phyloP scores from a whole-genome alignment of 2,329 filamentous ascomycete species.

The Kalmusia sp. region DNA sequence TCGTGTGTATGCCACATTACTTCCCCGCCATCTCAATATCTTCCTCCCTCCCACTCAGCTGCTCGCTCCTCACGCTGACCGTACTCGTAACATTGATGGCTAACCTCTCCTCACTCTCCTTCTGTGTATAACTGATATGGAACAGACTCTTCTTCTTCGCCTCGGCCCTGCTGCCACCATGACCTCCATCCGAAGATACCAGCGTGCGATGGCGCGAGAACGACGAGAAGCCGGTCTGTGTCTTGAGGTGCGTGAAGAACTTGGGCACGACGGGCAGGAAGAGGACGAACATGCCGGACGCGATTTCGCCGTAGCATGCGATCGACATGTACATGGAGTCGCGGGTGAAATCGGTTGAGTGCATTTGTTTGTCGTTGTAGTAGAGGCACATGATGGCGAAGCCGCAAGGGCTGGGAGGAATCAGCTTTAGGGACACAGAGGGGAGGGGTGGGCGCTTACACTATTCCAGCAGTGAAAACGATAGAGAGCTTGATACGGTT shows the following conservation, averaged over 20 bases:
- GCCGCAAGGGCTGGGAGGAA: slow-evolving; percentile 14
- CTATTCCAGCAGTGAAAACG: slow-evolving; percentile 21
- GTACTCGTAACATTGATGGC: slow-evolving; percentile 1
- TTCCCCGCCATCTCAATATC: not conserved
- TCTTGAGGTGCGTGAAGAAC: slow-evolving; percentile 18
- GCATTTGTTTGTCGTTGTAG: slow-evolving; percentile 16
- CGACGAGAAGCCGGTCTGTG: not conserved
- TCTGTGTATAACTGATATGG: slow-evolving; percentile 21
- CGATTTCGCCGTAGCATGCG: slow-evolving; percentile 24
- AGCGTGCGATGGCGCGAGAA: not conserved
- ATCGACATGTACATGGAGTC: slow-evolving; percentile 16
- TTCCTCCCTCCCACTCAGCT: not conserved
- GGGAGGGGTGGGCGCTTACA: slow-evolving; percentile 12
- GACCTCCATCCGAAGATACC: not conserved
- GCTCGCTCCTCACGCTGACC: not conserved
- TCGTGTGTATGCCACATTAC: too few species aligned
- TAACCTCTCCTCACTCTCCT: slow-evolving; percentile 6
- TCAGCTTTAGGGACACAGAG: not conserved
- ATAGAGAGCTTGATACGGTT: slow-evolving; percentile 17
- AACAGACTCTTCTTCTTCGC: slow-evolving; percentile 13
- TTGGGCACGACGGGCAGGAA: slow-evolving; percentile 23
- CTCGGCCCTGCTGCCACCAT: not conserved
- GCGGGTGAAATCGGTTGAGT: slow-evolving; percentile 13
- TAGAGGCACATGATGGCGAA: slow-evolving; percentile 21
- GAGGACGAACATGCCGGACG: slow-evolving; percentile 24